Conservation (phyloP, 768 basidiomycete genomes). For the Collybia sordida region DNA sequence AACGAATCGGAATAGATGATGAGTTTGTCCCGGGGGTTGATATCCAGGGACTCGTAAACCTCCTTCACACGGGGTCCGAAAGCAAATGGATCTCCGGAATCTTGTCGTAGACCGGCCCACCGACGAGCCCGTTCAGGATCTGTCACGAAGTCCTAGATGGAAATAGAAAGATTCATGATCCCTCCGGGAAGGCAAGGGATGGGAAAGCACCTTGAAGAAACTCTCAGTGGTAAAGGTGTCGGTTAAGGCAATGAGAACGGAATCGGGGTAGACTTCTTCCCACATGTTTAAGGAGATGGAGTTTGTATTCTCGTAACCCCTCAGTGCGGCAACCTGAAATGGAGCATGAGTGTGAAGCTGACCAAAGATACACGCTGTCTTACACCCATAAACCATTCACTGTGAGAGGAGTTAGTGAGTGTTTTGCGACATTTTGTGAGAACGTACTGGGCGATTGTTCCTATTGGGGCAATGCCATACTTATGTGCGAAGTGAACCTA, state of each 20-base stretch:
- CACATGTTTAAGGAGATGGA: slow-evolving; percentile 76
- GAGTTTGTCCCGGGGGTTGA: slow-evolving; percentile 61
- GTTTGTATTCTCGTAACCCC: slow-evolving; percentile 81
- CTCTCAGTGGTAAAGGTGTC: slow-evolving; percentile 91
- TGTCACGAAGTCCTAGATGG: slow-evolving; percentile 51
- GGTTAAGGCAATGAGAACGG: slow-evolving; percentile 76
- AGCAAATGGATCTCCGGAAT: slow-evolving; percentile 87
- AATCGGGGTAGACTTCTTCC: slow-evolving; percentile 70
- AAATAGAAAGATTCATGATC: slow-evolving; percentile 1
- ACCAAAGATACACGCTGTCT: slow-evolving; percentile 18
- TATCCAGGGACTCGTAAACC: slow-evolving; percentile 68
- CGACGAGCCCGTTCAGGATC: slow-evolving; percentile 60
- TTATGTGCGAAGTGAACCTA: slow-evolving; percentile 86
- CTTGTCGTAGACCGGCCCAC: slow-evolving; percentile 89
- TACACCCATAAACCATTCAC: slow-evolving; percentile 93
- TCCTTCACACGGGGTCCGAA: slow-evolving; percentile 76
- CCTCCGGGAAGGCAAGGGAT: not conserved
- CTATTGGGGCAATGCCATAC: slow-evolving; percentile 63
- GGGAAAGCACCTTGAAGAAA: slow-evolving; percentile 69
- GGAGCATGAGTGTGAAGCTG: not conserved
- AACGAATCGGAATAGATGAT: slow-evolving; percentile 88
- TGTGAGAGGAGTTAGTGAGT: slow-evolving; percentile 20
- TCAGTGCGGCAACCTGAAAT: slow-evolving; percentile 75
- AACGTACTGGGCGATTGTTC: slow-evolving; percentile 85
- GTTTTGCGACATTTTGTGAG: not conserved